Percentiles rank a stretch among this genome's conserved stretches.
Evolutionary conservation across 495 filamentous ascomycete genomes (phyloP).

Genomic region (Neurospora hispaniola): DNA sequence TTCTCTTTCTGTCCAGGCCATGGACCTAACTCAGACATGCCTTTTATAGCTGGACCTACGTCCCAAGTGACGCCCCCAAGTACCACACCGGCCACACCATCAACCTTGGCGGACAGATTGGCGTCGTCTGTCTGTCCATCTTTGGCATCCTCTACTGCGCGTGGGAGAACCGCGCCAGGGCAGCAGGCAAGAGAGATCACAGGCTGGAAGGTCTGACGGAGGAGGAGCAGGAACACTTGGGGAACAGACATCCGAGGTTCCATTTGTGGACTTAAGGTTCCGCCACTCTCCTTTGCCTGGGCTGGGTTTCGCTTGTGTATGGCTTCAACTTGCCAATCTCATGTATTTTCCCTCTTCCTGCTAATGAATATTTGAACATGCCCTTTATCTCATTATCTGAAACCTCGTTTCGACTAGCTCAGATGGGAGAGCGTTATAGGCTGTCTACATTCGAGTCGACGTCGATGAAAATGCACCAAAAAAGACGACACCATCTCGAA

Average conservation of each 20-base stretch:
- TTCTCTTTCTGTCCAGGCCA: neutral
- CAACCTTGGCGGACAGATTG: constrained; percentile 42
- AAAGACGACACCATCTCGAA: neutral
- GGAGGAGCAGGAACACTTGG: constrained; percentile 35
- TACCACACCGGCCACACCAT: constrained; percentile 48
- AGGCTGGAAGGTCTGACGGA: constrained; percentile 41
- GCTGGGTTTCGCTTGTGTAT: neutral
- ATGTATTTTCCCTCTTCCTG: neutral
- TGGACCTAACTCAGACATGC: neutral
- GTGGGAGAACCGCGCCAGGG: constrained; percentile 42
- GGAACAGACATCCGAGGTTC: constrained; percentile 44
- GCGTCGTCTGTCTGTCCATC: constrained; percentile 28
- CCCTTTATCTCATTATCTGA: no score
- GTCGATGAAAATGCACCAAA: neutral
- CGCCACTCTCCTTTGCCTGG: neutral
- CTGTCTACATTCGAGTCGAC: neutral
- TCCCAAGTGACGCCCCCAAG: constrained; percentile 35
- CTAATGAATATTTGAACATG: neutral
- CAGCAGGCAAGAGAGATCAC: constrained; percentile 38
- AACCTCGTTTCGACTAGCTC: no score
- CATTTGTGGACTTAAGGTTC: constrained; percentile 29
- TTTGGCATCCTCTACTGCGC: constrained; percentile 42
- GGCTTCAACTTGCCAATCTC: neutral
- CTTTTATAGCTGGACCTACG: constrained; percentile 40
- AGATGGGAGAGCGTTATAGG: neutral